These are phyloP conservation scores for Fomitopsis schrenkii DNA, from an alignment of 1,284 basidiomycete genomes.

Conservation along the genomic window DNA sequence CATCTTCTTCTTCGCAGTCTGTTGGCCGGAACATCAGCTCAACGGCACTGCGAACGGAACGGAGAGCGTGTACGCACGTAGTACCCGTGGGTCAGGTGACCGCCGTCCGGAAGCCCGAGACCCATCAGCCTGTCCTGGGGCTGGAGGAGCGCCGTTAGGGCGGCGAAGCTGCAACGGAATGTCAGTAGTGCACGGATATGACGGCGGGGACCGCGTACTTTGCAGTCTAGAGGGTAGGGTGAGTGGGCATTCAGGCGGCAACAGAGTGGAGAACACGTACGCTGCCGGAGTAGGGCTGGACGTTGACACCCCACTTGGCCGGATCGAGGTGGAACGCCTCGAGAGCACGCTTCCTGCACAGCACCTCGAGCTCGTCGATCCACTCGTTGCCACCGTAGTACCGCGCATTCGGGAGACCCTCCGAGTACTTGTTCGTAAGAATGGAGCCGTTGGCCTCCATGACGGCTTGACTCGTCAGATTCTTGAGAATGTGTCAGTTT, in stretches of 20 bases:
- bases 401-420: slow-evolving; percentile 90
- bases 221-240: slow-evolving; percentile 51
- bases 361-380: slow-evolving; percentile 94
- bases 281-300: slow-evolving; percentile 96
- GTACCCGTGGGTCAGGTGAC: slow-evolving; percentile 97
- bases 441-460: slow-evolving; percentile 99
- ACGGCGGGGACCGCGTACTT: slow-evolving; percentile 48
- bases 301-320: slow-evolving; percentile 96
- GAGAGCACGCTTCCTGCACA: slow-evolving; percentile 95
- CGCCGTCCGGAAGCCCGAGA: slow-evolving; percentile 97
- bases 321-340: slow-evolving; percentile 96
- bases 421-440: slow-evolving; percentile 98
- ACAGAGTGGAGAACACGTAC: slow-evolving; percentile 29
- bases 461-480: slow-evolving; percentile 88
- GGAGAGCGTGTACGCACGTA: slow-evolving; percentile 54
- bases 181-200: neutral
- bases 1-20: slow-evolving; percentile 99
- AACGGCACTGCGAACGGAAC: neutral
- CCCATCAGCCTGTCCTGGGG: slow-evolving; percentile 99
- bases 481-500: slow-evolving; percentile 43
- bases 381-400: slow-evolving; percentile 99
- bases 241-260: neutral
- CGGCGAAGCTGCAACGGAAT: slow-evolving; percentile 76
- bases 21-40: slow-evolving; percentile 25
- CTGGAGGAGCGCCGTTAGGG: slow-evolving; percentile 94